Evolutionary conservation across 306 rosid species (phyloP).

Genomic region (Gastrolobium villosum): DNA sequence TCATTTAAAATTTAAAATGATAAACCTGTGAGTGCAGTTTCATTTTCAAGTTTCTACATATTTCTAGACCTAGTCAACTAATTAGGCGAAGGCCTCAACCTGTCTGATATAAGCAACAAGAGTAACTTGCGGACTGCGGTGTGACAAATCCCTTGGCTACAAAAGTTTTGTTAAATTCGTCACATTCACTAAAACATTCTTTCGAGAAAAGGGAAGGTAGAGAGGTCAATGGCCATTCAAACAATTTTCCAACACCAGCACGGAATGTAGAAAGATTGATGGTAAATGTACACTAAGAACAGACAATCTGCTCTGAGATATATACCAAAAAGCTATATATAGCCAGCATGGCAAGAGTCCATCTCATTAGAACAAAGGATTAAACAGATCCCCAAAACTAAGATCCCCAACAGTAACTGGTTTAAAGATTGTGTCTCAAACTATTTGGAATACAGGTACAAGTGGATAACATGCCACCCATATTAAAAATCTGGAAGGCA

Average conservation of each 20-base stretch:
- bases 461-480: slow-evolving; percentile 60
- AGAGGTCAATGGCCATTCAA: not conserved
- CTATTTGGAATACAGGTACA: slow-evolving; percentile 44
- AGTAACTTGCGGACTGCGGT: not conserved
- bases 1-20: no score
- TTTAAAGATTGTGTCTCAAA: slow-evolving; percentile 32
- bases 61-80: not conserved
- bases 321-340: not conserved
- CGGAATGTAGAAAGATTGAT: not conserved
- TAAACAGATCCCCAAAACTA: not conserved
- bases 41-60: not conserved
- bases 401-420: slow-evolving; percentile 30
- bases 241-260: slow-evolving; percentile 7
- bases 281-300: slow-evolving; percentile 11
- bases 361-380: slow-evolving; percentile 14
- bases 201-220: not conserved
- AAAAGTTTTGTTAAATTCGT: not conserved
- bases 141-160: not conserved
- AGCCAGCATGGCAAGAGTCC: slow-evolving; percentile 2
- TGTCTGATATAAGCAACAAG: not conserved
- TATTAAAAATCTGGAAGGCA: slow-evolving; percentile 68
- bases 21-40: not conserved
- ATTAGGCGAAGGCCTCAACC: not conserved
- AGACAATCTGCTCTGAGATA: slow-evolving; percentile 1
- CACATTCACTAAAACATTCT: not conserved